Evolutionary conservation across 1,139 yeast genomes (phyloP).

Genomic region (Starmera stellimalicola): DNA sequence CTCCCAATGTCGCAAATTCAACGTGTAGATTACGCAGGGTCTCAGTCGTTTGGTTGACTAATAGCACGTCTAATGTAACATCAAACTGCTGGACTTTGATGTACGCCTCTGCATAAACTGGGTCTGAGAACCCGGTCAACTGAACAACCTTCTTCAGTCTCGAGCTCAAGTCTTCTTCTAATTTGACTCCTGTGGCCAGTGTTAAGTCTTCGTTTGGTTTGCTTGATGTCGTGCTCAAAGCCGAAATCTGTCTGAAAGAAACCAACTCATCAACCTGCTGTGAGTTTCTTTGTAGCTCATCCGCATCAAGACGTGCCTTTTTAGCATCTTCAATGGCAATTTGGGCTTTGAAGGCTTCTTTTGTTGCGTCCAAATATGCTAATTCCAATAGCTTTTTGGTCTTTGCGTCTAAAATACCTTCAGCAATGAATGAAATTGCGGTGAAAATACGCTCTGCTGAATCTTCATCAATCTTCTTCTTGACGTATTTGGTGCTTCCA

Average conservation of each 20-base stretch:
- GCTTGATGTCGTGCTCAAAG: constrained; percentile 33
- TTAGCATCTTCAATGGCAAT: constrained; percentile 46
- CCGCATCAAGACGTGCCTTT: constrained; percentile 50
- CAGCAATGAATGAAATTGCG: constrained; percentile 48
- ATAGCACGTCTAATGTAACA: constrained; percentile 84
- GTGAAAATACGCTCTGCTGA: constrained; percentile 85
- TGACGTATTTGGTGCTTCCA: constrained; percentile 72
- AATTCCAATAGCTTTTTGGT: constrained; percentile 37
- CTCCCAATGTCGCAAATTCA: constrained; percentile 95
- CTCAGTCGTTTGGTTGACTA: constrained; percentile 89
- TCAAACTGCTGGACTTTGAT: constrained; percentile 94
- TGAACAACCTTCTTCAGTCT: constrained; percentile 84
- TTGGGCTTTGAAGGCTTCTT: constrained; percentile 67
- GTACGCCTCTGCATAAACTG: constrained; percentile 95
- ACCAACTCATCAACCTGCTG: constrained; percentile 80
- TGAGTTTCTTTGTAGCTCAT: constrained; percentile 54
- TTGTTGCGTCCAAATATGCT: constrained; percentile 84
- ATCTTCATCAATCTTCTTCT: constrained; percentile 86
- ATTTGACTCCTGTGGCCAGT: constrained; percentile 36
- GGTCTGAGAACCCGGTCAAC: constrained; percentile 94
- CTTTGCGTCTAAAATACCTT: constrained; percentile 23
- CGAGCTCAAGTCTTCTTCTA: constrained; percentile 58
- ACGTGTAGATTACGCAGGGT: constrained; percentile 88
- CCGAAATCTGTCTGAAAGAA: constrained; percentile 72
- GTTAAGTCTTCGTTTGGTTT: constrained; percentile 41